phyloP scores from a whole-genome alignment of 768 basidiomycete species.

The Lactifluus rugatus region DNA sequence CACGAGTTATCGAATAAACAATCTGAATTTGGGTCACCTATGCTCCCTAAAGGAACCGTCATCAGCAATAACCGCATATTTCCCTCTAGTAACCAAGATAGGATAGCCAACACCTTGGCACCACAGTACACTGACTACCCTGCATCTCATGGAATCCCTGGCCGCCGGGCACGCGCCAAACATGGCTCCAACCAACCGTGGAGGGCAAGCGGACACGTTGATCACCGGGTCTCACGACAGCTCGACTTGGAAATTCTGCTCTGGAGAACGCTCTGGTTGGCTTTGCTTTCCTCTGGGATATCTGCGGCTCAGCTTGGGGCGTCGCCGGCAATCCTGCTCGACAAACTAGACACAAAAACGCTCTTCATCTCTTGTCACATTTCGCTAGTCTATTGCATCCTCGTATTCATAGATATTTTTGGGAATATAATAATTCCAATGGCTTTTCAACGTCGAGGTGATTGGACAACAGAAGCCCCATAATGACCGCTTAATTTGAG shows the following conservation, averaged over 20 bases:
- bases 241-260: background rate
- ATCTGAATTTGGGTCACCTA: background rate
- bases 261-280: too few relatives aligned
- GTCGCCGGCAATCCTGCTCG: background rate
- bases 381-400: background rate
- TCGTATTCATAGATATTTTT: background rate
- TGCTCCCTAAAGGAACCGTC: background rate
- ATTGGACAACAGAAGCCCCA: too few relatives aligned
- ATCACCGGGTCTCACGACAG: background rate
- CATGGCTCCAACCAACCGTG: background rate
- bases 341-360: too few relatives aligned
- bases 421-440: too few relatives aligned
- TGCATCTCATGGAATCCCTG: background rate
- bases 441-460: too few relatives aligned
- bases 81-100: background rate
- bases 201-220: background rate
- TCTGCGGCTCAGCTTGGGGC: too few relatives aligned
- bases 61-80: background rate
- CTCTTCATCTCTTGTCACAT: too few relatives aligned
- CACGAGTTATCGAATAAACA: too few relatives aligned
- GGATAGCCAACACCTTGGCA: background rate
- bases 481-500: too few relatives aligned
- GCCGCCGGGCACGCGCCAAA: background rate
- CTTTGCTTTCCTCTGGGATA: too few relatives aligned
- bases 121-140: background rate